phyloP scores from a whole-genome alignment of 441 rosid species.

The Metrosideros polymorpha region DNA sequence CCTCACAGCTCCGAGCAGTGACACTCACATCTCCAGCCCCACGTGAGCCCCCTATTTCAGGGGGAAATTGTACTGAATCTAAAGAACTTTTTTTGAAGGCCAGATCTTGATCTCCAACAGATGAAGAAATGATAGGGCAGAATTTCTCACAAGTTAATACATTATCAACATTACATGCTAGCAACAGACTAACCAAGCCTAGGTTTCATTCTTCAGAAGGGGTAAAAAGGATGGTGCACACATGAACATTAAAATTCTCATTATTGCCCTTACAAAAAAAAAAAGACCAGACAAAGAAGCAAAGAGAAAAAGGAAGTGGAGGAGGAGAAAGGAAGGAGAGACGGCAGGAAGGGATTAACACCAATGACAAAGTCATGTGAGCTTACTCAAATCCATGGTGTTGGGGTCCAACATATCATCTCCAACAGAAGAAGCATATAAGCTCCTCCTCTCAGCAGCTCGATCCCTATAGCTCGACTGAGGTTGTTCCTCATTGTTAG shows the following conservation, averaged over 20 bases:
- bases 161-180: not conserved
- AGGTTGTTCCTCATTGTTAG: slow-evolving; percentile 60
- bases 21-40: slow-evolving; percentile 31
- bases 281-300: not conserved
- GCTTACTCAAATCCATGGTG: slow-evolving; percentile 68
- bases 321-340: not conserved
- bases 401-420: slow-evolving; percentile 39
- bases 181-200: slow-evolving; percentile 18
- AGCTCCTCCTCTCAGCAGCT: slow-evolving; percentile 95
- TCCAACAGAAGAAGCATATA: slow-evolving; percentile 66
- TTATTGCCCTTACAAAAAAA: not conserved
- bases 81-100: slow-evolving; percentile 48
- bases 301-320: not conserved
- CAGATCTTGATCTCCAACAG: slow-evolving; percentile 63
- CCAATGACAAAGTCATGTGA: not conserved
- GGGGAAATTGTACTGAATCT: slow-evolving; percentile 95
- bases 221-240: not conserved
- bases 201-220: not conserved
- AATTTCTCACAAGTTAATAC: slow-evolving; percentile 41
- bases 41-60: slow-evolving; percentile 90
- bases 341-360: not conserved
- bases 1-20: slow-evolving; percentile 60
- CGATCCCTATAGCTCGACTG: slow-evolving; percentile 82
- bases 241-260: not conserved
- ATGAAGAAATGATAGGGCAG: slow-evolving; percentile 21